These are phyloP conservation scores for Colletotrichum sp. DNA, from an alignment of 2,329 filamentous ascomycete species.

Conservation along the genomic window DNA sequence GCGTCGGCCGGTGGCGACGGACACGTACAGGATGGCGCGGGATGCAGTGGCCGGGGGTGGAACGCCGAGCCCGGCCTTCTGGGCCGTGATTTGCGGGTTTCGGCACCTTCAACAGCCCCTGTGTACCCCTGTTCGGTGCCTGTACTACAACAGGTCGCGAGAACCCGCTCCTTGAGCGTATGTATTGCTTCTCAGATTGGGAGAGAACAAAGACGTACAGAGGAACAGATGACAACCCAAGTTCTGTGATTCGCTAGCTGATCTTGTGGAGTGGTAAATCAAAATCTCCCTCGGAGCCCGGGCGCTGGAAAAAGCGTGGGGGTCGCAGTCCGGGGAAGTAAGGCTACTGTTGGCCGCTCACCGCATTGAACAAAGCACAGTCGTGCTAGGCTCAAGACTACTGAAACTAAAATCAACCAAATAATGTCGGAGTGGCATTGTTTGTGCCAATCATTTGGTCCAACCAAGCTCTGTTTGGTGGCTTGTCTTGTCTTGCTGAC, in stretches of 20 bases:
- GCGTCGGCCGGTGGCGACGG: background rate
- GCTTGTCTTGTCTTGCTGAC: background rate
- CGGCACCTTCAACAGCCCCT: background rate
- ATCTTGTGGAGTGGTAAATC: background rate
- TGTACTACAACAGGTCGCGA: background rate
- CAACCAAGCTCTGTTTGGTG: background rate
- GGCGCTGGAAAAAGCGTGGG: background rate
- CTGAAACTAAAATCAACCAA: background rate
- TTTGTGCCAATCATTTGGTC: background rate
- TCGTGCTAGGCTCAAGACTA: background rate
- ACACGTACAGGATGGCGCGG: background rate
- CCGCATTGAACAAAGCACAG: background rate
- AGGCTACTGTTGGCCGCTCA: background rate
- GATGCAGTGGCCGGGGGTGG: background rate
- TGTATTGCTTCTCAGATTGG: no score
- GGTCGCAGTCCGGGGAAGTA: background rate
- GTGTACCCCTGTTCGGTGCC: background rate
- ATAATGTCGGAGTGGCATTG: background rate
- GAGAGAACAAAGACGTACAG: background rate
- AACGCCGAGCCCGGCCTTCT: background rate
- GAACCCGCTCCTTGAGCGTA: background rate
- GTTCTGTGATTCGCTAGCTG: background rate
- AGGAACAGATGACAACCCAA: background rate
- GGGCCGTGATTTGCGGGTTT: background rate
- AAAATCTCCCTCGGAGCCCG: background rate